Evolutionary conservation across 2,329 filamentous ascomycete genomes (phyloP), one percentile per base, ranked within the genome.

Genomic region (Didymella pinodella): DNA sequence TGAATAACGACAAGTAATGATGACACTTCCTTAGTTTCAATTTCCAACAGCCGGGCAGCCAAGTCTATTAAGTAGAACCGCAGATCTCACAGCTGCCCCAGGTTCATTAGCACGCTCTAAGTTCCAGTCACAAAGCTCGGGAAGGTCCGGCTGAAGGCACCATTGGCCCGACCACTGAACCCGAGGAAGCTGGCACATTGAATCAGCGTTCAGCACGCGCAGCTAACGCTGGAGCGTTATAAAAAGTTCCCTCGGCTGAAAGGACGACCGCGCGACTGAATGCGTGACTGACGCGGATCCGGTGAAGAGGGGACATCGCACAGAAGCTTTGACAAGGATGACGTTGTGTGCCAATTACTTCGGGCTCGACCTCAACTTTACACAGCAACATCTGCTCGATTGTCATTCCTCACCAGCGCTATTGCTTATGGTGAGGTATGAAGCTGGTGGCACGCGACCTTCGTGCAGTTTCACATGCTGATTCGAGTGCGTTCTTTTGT

Each of bases 301-400:
- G 56, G 47, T 59, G 50, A 46, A 20, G 67, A 63, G 67, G 62
- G 67, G 68, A 67, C 54, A 67, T 61, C 66, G 65, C 65, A 65
- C 38, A 57, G 31, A 28, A 54, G 46, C 57, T 46, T 57, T 61
- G 62, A 66, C 65, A 64, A 59, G 64, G 48, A 75, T 75, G 72
- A 75, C 72, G 72, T 74, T 73, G 45, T 45, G 18, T 65, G 71
- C 71, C 69, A 74, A 71, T 74, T 62, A 63, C 67, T 72, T 72
- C 66, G 59, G 29, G 45, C 41, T 43, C 28, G 28, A 50, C 48
- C 16, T 56, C 61, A 54, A 22, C 47, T 61, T 38, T 28, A 8
- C 2, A 26, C 12, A 7, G 14, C 26, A 32, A 36, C 11, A 18
- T 38, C 26, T 32, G 38, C 49, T 54, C 55, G 32, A 45, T 49